phyloP scores from a whole-genome alignment of 164 flowering plant genomes.

The Chimonanthus salicifolius region DNA sequence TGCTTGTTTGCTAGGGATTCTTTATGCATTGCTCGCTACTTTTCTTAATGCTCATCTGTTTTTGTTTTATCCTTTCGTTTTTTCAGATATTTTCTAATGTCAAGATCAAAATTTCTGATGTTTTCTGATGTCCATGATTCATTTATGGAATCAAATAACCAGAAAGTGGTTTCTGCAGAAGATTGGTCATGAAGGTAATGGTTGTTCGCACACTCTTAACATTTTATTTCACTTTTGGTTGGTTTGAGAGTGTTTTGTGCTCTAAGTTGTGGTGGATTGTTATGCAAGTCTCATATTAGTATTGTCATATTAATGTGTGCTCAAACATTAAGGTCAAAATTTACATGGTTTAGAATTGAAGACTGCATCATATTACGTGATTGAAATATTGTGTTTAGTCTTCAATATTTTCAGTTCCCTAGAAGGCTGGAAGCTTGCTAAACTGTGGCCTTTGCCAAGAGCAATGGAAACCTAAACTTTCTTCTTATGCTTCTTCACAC shows the following conservation, averaged over 20 bases:
- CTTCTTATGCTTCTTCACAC: constrained; percentile 2
- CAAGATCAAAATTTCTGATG: not conserved
- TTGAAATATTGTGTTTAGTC: too few species aligned
- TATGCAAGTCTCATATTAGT: not conserved
- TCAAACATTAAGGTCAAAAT: not conserved
- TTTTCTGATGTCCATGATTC: not conserved
- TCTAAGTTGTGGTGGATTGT: not conserved
- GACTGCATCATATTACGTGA: not conserved
- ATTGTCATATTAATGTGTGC: too few species aligned
- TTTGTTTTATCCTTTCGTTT: not conserved
- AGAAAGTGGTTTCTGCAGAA: constrained; percentile 98
- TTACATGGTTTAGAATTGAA: too few species aligned
- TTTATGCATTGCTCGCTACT: not conserved
- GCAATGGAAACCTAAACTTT: not conserved
- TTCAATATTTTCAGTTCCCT: not conserved
- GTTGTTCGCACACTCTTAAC: not conserved
- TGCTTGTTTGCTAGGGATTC: not conserved
- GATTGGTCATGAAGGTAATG: constrained; percentile 88
- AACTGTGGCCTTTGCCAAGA: not conserved
- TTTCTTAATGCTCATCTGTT: not conserved
- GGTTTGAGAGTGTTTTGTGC: not conserved
- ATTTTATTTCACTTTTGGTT: not conserved
- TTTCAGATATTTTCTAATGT: not conserved
- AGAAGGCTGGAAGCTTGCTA: not conserved
- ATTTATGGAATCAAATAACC: constrained; percentile 15